Conservation (phyloP, 1,284 basidiomycete species). For the Anthracocystis setariae region DNA sequence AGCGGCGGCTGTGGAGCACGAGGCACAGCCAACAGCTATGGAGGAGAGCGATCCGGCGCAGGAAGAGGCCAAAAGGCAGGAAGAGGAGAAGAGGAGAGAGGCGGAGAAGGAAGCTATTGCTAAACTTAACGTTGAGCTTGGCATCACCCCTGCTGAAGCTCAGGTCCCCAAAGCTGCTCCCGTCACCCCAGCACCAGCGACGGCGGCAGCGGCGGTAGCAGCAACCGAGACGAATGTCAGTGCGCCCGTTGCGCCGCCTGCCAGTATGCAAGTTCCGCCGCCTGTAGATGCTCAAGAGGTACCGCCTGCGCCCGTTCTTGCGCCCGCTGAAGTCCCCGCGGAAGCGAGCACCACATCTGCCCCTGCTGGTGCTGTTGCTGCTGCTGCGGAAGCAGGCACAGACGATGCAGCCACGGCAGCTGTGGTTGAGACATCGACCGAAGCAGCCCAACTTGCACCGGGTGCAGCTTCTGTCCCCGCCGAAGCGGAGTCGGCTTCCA, state of each 20-base stretch:
- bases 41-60: constrained; percentile 8
- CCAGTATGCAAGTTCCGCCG: not conserved
- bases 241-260: constrained; percentile 4
- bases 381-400: not conserved
- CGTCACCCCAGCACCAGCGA: not conserved
- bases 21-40: constrained; percentile 4
- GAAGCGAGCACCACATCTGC: constrained; percentile 6
- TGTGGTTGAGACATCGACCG: constrained; percentile 9
- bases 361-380: not conserved
- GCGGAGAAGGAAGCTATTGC: constrained; percentile 38
- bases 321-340: constrained; percentile 19
- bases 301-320: constrained; percentile 2
- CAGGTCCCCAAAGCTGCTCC: not conserved
- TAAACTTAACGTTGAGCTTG: constrained; percentile 34
- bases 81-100: constrained; percentile 19
- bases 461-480: constrained; percentile 8
- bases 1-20: constrained; percentile 1
- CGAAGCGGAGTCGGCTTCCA: too few relatives aligned
- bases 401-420: constrained; percentile 14
- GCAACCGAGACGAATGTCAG: constrained; percentile 1
- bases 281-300: not conserved
- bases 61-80: constrained; percentile 7
- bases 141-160: constrained; percentile 14
- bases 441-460: constrained; percentile 3
- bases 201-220: constrained; percentile 5